These are phyloP conservation scores for Komagataella phaffii DNA, from an alignment of 805 yeast species.

Conservation along the genomic window DNA sequence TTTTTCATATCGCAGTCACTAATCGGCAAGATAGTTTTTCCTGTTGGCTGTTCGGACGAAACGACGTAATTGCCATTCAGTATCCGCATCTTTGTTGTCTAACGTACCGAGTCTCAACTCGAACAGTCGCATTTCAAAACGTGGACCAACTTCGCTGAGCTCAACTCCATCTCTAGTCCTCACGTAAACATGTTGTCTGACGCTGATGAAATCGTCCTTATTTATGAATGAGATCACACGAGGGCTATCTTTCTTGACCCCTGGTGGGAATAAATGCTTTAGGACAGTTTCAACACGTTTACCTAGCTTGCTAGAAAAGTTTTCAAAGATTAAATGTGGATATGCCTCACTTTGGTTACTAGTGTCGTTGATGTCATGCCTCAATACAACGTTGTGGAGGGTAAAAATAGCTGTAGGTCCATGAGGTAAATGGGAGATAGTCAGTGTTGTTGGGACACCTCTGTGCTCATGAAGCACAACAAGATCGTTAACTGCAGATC, in stretches of 20 bases:
- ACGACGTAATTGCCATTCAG: conserved; percentile 93
- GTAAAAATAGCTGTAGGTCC: conserved; percentile 96
- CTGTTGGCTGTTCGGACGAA: conserved; percentile 92
- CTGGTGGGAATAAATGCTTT: conserved; percentile 91
- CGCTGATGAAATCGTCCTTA: conserved; percentile 82
- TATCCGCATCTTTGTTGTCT: conserved; percentile 92
- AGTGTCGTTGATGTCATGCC: conserved; percentile 80
- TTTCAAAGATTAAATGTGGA: conserved; percentile 90
- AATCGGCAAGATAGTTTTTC: conserved; percentile 61
- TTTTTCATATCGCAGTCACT: neutral
- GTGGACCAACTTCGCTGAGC: conserved; percentile 94
- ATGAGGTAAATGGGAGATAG: conserved; percentile 91
- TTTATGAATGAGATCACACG: conserved; percentile 91
- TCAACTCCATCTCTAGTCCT: conserved; percentile 82
- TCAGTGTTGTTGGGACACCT: conserved; percentile 93
- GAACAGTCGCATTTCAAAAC: conserved; percentile 91
- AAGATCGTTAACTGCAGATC: conserved; percentile 73
- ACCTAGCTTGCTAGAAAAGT: conserved; percentile 72
- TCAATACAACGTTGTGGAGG: conserved; percentile 81
- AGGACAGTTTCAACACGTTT: conserved; percentile 66
- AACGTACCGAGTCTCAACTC: conserved; percentile 82
- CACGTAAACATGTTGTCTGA: conserved; percentile 90
- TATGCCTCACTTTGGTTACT: conserved; percentile 87
- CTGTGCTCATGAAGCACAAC: conserved; percentile 89
- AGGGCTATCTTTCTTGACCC: conserved; percentile 81